Conservation (phyloP, 441 rosid species). For the Populus hybrid region DNA sequence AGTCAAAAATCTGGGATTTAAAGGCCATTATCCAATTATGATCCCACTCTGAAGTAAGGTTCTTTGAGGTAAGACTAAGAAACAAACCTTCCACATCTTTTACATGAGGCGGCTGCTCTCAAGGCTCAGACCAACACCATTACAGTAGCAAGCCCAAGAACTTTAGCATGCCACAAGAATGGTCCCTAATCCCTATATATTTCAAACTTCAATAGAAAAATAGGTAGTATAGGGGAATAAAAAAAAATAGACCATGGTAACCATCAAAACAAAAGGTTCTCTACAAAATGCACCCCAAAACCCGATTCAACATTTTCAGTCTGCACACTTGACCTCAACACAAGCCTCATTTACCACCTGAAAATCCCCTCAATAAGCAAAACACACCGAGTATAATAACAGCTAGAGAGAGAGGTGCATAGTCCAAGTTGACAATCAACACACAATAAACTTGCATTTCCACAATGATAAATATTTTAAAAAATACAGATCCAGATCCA, state of each 20-base stretch:
- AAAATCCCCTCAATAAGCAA: not conserved
- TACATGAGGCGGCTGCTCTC: not conserved
- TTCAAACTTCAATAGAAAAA: not conserved
- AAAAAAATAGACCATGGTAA: not conserved
- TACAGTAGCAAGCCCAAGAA: not conserved
- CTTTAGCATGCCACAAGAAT: not conserved
- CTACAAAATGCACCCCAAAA: conserved; percentile 39
- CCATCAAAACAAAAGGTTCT: not conserved
- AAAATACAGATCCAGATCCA: not conserved
- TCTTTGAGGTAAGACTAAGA: not conserved
- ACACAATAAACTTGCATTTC: not conserved
- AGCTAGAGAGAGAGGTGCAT: not conserved
- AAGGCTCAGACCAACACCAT: not conserved
- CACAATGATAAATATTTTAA: not conserved
- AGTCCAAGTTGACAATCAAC: not conserved
- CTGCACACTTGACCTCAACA: conserved; percentile 47
- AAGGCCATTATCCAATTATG: not conserved
- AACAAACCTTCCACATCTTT: not conserved
- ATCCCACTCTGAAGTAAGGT: not conserved
- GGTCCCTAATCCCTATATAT: not conserved
- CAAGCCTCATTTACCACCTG: not conserved
- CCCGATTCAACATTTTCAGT: conserved; percentile 32
- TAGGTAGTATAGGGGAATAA: not conserved
- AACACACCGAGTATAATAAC: not conserved
- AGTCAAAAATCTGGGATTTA: not conserved